These are phyloP conservation scores for Ogataea angusta DNA, from an alignment of 805 yeast genomes.

Conservation along the genomic window DNA sequence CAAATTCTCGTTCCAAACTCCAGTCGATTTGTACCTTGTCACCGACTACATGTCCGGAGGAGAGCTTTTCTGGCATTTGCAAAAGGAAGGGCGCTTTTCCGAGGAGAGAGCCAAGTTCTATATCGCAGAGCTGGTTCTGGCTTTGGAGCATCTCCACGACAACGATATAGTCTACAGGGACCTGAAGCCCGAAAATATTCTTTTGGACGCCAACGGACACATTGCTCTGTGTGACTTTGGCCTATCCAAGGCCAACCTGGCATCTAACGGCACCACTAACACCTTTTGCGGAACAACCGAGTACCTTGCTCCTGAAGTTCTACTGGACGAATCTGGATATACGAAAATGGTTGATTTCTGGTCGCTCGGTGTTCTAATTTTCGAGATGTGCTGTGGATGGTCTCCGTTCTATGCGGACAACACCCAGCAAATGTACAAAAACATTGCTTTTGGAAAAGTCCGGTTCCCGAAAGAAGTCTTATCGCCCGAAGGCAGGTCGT, in stretches of 20 bases:
- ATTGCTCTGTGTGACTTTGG: constrained; percentile 98
- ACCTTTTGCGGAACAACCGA: constrained; percentile 99
- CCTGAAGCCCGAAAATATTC: constrained; percentile 92
- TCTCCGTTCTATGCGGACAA: constrained; percentile 97
- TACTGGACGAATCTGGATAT: constrained; percentile 93
- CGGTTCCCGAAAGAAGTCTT: constrained; percentile 95
- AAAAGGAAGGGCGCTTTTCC: constrained; percentile 89
- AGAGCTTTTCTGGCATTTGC: constrained; percentile 72
- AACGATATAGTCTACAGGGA: constrained; percentile 96
- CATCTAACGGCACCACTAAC: constrained; percentile 85
- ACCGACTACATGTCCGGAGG: constrained; percentile 99
- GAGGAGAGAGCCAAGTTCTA: constrained; percentile 96
- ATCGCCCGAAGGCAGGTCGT: constrained; percentile 88
- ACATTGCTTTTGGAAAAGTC: constrained; percentile 97
- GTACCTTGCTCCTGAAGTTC: constrained; percentile 94
- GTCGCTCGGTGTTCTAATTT: constrained; percentile 94
- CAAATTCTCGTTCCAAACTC: constrained; percentile 95
- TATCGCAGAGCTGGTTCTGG: constrained; percentile 91
- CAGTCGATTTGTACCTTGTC: constrained; percentile 84
- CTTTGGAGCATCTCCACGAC: constrained; percentile 91
- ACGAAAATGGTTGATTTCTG: constrained; percentile 99
- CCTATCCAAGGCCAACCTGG: constrained; percentile 85
- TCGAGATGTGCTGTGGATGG: constrained; percentile 99
- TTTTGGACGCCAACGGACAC: constrained; percentile 95
- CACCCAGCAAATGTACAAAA: constrained; percentile 98